phyloP scores from a whole-genome alignment of 176 grass and related monocot genomes.

The Pontederia crassipes region DNA sequence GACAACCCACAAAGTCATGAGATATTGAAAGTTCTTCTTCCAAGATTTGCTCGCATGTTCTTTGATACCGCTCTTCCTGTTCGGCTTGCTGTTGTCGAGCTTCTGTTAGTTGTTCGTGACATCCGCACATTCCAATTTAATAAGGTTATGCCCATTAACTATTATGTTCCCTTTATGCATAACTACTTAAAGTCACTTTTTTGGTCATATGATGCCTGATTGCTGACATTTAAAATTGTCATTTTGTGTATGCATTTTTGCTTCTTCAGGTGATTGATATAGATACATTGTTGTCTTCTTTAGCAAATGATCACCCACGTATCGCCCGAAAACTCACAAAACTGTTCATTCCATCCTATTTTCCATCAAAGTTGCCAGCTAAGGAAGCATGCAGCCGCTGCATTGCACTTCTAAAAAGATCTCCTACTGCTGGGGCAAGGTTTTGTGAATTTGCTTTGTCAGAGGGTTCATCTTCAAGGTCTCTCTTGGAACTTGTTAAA shows the following conservation, averaged over 20 bases:
- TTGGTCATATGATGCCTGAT: neutral
- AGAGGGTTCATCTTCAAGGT: conserved; percentile 64
- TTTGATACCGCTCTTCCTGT: conserved; percentile 64
- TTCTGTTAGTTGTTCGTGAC: conserved; percentile 74
- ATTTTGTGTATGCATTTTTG: neutral
- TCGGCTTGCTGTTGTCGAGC: conserved; percentile 58
- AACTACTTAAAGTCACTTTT: neutral
- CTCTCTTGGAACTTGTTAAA: conserved; percentile 51
- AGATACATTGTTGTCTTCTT: conserved; percentile 50
- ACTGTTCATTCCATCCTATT: conserved; percentile 78
- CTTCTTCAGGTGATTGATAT: conserved; percentile 57
- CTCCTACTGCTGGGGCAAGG: conserved; percentile 64
- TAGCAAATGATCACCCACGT: conserved; percentile 73
- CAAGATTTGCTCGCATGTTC: conserved; percentile 51
- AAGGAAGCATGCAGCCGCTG: conserved; percentile 66
- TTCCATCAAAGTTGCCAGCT: conserved; percentile 56
- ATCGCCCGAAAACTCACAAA: conserved; percentile 88
- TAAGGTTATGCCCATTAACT: conserved; percentile 42
- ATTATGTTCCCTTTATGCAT: neutral
- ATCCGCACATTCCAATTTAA: conserved; percentile 66
- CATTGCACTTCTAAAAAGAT: conserved; percentile 71
- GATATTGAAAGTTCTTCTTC: conserved; percentile 76
- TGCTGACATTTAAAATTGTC: conserved; percentile 7
- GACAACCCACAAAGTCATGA: conserved; percentile 91
- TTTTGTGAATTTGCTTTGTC: conserved; percentile 86